These are phyloP conservation scores for Paramecium biaurelia DNA, from an alignment of 73 alveolate species.

Conservation along the genomic window DNA sequence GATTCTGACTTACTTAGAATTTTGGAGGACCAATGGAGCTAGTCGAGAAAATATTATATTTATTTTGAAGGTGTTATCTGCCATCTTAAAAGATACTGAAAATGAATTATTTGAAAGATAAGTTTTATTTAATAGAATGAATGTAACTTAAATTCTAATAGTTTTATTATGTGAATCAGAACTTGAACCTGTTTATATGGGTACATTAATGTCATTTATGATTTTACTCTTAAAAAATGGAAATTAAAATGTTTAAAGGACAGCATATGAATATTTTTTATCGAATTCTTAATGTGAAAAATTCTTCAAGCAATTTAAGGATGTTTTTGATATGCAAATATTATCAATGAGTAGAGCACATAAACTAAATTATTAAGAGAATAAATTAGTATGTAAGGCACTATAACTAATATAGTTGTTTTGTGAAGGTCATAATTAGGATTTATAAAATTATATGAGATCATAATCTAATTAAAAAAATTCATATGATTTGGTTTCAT, in stretches of 20 bases:
- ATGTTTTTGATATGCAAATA: slow-evolving; percentile 33
- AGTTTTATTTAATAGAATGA: slow-evolving; percentile 51
- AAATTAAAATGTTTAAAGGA: slow-evolving; percentile 12
- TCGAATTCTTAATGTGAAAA: slow-evolving; percentile 48
- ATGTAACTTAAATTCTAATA: slow-evolving; percentile 24
- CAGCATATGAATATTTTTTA: slow-evolving; percentile 46
- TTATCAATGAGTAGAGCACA: background rate
- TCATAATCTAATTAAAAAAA: slow-evolving; percentile 52
- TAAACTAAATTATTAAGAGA: slow-evolving; percentile 33
- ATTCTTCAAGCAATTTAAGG: background rate
- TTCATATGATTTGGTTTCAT: slow-evolving; percentile 45
- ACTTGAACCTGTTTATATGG: background rate
- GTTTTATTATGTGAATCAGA: slow-evolving; percentile 33
- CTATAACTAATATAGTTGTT: slow-evolving; percentile 53
- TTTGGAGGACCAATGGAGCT: slow-evolving; percentile 56
- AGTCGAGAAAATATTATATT: slow-evolving; percentile 53
- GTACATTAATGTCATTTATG: background rate
- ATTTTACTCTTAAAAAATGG: slow-evolving; percentile 29
- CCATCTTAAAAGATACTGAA: slow-evolving; percentile 21
- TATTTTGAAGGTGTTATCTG: slow-evolving; percentile 36
- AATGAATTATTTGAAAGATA: slow-evolving; percentile 48
- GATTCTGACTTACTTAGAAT: slow-evolving; percentile 27
- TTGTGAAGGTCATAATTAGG: slow-evolving; percentile 68
- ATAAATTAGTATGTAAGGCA: slow-evolving; percentile 44
- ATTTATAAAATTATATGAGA: slow-evolving; percentile 63